Conservation (phyloP, 2,329 filamentous ascomycete species). For the Penicillium rolfsii region DNA sequence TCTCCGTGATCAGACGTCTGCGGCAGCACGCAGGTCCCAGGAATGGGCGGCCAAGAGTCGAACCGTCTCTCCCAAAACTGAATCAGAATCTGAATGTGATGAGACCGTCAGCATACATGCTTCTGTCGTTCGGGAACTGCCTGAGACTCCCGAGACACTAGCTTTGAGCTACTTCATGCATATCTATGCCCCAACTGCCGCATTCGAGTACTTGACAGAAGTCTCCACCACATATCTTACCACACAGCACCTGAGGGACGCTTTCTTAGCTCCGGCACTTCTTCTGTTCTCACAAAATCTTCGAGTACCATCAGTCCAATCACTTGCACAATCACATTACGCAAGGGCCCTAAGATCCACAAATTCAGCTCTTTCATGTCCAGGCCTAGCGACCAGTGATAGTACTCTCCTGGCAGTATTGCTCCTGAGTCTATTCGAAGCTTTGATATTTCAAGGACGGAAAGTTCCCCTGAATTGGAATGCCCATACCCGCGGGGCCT, state of each 20-base stretch:
- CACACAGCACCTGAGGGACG: neutral
- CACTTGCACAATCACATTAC: slow-evolving; percentile 5
- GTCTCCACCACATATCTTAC: neutral
- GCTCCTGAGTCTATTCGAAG: slow-evolving; percentile 4
- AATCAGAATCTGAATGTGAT: neutral
- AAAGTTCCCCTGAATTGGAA: slow-evolving; percentile 3
- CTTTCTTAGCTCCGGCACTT: slow-evolving; percentile 1
- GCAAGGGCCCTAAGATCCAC: neutral
- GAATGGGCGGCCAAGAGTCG: neutral
- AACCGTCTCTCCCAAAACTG: neutral
- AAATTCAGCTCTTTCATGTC: neutral
- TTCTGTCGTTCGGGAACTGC: neutral
- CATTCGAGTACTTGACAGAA: slow-evolving; percentile 4
- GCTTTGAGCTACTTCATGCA: slow-evolving; percentile 1
- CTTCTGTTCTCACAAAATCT: slow-evolving; percentile 3
- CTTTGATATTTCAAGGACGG: neutral
- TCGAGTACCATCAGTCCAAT: neutral
- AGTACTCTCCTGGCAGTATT: slow-evolving; percentile 2
- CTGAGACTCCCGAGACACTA: neutral
- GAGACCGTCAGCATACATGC: neutral
- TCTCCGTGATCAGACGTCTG: slow-evolving; percentile 8
- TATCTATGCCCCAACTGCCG: neutral
- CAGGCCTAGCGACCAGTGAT: neutral
- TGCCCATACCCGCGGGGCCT: slow-evolving; percentile 1
- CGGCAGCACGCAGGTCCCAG: neutral